Evolutionary conservation across 1,139 yeast genomes (phyloP).

Genomic region (Blastobotrys buckinghamii): DNA sequence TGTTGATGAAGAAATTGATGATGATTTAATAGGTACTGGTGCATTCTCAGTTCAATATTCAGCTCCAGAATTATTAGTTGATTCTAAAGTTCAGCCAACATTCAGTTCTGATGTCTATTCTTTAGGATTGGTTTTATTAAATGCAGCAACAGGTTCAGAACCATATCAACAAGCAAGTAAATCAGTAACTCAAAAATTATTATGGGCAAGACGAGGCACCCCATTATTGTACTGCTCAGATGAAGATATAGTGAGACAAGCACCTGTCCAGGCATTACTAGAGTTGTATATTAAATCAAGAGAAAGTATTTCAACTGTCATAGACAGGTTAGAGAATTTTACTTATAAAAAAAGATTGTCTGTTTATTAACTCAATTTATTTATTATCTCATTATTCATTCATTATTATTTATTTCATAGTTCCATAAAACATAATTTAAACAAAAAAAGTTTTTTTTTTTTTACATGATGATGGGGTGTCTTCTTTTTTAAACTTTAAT

Average conservation of each 20-base stretch:
- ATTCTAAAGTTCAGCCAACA: background rate
- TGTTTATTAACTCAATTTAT: no score
- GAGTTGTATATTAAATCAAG: conserved; percentile 16
- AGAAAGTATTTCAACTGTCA: background rate
- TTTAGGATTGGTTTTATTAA: conserved; percentile 22
- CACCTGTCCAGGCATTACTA: conserved; percentile 14
- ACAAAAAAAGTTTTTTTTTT: no score
- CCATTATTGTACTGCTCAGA: conserved; percentile 19
- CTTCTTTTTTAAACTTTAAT: no score
- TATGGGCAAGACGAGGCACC: conserved; percentile 23
- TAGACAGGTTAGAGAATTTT: background rate
- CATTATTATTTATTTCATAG: no score
- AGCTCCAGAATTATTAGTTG: conserved; percentile 22
- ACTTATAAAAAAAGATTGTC: no score
- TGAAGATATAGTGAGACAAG: conserved; percentile 17
- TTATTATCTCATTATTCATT: no score
- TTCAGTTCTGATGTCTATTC: conserved; percentile 21
- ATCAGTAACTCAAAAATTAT: conserved; percentile 20
- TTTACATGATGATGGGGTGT: no score
- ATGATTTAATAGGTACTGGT: background rate
- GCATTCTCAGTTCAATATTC: conserved; percentile 22
- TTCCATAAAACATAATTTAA: no score
- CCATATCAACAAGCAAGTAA: conserved; percentile 23
- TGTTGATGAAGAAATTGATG: background rate
- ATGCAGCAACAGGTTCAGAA: conserved; percentile 22